These are phyloP conservation scores for Starmerella powellii DNA, from an alignment of 805 yeast species.

Conservation along the genomic window DNA sequence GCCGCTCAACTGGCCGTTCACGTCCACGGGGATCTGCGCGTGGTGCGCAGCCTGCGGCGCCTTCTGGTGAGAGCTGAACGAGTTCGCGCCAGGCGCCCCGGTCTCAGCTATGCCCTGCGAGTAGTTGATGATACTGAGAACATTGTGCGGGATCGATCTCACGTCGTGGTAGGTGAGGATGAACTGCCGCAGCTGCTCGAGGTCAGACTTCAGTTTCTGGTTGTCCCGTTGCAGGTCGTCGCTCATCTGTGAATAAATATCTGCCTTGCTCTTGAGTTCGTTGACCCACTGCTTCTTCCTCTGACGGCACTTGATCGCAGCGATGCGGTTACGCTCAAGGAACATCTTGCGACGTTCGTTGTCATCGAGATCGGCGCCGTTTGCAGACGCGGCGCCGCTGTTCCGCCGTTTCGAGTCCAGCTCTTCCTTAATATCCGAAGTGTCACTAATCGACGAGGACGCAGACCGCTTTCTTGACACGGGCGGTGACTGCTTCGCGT, in stretches of 20 bases:
- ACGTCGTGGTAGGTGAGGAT: conserved; percentile 13
- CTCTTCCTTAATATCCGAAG: background rate
- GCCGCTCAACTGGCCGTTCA: too few relatives aligned
- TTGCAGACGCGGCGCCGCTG: background rate
- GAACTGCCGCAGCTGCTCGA: conserved; percentile 29
- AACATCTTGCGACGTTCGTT: conserved; percentile 68
- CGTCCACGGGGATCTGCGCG: too few relatives aligned
- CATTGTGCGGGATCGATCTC: conserved; percentile 18
- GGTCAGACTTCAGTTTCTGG: conserved; percentile 9
- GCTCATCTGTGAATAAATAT: conserved; percentile 58
- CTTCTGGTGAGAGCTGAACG: too few relatives aligned
- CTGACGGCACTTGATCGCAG: conserved; percentile 91
- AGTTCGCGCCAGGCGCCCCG: background rate
- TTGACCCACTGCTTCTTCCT: conserved; percentile 80
- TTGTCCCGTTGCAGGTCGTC: conserved; percentile 36
- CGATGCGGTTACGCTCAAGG: conserved; percentile 83
- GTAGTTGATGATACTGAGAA: conserved; percentile 13
- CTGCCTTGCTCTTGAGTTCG: conserved; percentile 69
- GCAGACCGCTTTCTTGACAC: background rate
- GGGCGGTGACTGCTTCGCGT: too few relatives aligned
- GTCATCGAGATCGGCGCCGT: conserved; percentile 27
- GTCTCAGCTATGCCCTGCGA: background rate
- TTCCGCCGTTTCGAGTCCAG: background rate
- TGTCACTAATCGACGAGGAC: background rate
- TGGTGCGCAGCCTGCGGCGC: too few relatives aligned